Evolutionary conservation across 2,329 filamentous ascomycete species (phyloP), one percentile per base, ranked within the genome.

Genomic region (Fusarium sulawesiense): DNA sequence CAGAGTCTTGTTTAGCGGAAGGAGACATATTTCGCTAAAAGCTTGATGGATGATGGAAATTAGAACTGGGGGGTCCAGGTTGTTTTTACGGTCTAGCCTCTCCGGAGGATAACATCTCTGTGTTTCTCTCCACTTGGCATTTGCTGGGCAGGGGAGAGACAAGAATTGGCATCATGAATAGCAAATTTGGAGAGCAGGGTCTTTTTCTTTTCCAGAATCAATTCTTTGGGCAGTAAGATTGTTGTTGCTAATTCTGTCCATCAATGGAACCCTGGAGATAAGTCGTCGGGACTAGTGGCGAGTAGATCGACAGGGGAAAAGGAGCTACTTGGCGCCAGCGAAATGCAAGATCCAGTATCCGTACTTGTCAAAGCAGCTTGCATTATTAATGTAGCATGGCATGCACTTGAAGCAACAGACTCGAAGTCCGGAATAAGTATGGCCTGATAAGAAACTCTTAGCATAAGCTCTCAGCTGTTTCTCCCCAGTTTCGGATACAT

Each of bases 201-300:
- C 27, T 29, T 20, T 20, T 34, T 32, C 16, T 32, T 16, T 18
- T 32, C 20, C 8, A 37, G 18, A 37, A n/a, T n/a, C 5, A 37
- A 37, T 37, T 37, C 13, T 37, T 37, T 29, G 48, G 34, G 8
- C 29, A n/a, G 25, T 50, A 27, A 56, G 47, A 55, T 63, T 63
- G 49, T 37, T 63, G 61, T 66, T 66, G 55, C 63, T 66, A 66
- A 66, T 49, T 66, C 37, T 61, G 63, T 66, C 27, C 34, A 64
- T 64, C n/a, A 65, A 65, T 53, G 60, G 46, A 58, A 64, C 46
- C 55, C 40, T 37, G 37, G 32, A 41, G 51, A 37, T 46, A 60
- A 45, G 32, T 29, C 30, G 40, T 46, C 44, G 21, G 16, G 14
- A 45, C 57, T 60, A 60, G 57, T 57, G 27, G 40, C 55, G 40